Base-by-base conservation (phyloP, 441 rosid genomes). In the Cnidoscolus chayamansa region DNA sequence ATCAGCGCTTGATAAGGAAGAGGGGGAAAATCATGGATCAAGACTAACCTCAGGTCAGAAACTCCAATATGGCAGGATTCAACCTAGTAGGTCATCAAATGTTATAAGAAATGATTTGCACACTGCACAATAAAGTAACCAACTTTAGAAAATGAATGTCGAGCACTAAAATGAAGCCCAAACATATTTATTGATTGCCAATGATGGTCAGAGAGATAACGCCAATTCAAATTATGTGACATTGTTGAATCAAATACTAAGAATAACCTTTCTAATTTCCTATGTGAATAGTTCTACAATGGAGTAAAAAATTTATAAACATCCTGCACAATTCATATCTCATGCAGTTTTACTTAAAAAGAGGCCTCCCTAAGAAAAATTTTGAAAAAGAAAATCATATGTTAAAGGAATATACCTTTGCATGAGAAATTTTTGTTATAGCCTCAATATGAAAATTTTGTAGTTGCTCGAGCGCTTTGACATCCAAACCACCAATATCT, bases 391-490 rank as follows among this genome's bases (percentile, higher is more conserved):
- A 3, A 57, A 73, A n/a, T 3, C 20, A 67, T 9, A n/a, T 10
- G 40, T 50, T 37, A 20, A 37, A 66, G 0, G 2, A 63, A 48
- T n/a, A 53, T 74, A 88, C 89, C 90, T 86, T 88, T 37, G 85
- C 86, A 43, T 77, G 86, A 78, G 88, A 85, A 72, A 86, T 84
- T 77, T 85, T 86, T 8, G 93, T 81, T 76, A 84, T 83, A 51
- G 86, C 90, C 73, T 86, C 93, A 59, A 86, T 86, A 65, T 85
- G 93, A 82, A 86, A 80, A 80, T 86, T 83, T 79, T 86, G 88
- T 70, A 86, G 81, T 75, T 85, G 88, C 70, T 86, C 93, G 20
- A 88, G 90, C 45, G 82, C 74, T 9, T 53, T 69, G 7, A 72
- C 76, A 67, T 83, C 87, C 79, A 86, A 75, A 71, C 78, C 81